Evolutionary conservation across 257 asterid species (phyloP).

Genomic region (Mentha longifolia): DNA sequence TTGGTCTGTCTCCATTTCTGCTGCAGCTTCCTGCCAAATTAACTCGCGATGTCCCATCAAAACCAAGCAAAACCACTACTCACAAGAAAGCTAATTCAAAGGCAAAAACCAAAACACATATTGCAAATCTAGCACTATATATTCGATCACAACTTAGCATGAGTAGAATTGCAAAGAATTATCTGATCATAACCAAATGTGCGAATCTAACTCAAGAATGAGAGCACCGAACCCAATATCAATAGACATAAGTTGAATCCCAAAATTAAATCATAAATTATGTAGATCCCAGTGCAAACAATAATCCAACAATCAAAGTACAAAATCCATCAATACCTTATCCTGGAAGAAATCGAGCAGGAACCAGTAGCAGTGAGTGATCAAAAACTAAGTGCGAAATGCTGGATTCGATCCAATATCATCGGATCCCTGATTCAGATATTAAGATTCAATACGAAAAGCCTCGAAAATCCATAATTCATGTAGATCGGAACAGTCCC

Average conservation of each 20-base stretch:
- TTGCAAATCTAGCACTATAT: slow-evolving; percentile 12
- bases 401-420: slow-evolving; percentile 55
- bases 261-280: no score
- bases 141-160: background rate
- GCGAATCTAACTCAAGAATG: slow-evolving; percentile 32
- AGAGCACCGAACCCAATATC: slow-evolving; percentile 20
- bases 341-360: slow-evolving; percentile 73
- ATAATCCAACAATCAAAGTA: slow-evolving; percentile 23
- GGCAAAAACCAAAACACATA: background rate
- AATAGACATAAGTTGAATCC: slow-evolving; percentile 29
- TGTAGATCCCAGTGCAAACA: slow-evolving; percentile 52
- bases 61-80: background rate
- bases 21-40: slow-evolving; percentile 37
- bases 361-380: slow-evolving; percentile 57
- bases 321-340: slow-evolving; percentile 49
- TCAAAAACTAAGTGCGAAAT: slow-evolving; percentile 55
- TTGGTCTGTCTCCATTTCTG: slow-evolving; percentile 59
- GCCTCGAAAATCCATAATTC: slow-evolving; percentile 47
- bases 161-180: background rate
- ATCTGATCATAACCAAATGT: slow-evolving; percentile 33
- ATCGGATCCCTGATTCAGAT: slow-evolving; percentile 75
- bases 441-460: slow-evolving; percentile 49
- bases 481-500: slow-evolving; percentile 54
- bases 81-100: background rate
- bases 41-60: slow-evolving; percentile 17